Evolutionary conservation across 1,284 basidiomycete genomes (phyloP), one percentile per base, ranked within the genome.

Genomic region (Trichosporon sp.): DNA sequence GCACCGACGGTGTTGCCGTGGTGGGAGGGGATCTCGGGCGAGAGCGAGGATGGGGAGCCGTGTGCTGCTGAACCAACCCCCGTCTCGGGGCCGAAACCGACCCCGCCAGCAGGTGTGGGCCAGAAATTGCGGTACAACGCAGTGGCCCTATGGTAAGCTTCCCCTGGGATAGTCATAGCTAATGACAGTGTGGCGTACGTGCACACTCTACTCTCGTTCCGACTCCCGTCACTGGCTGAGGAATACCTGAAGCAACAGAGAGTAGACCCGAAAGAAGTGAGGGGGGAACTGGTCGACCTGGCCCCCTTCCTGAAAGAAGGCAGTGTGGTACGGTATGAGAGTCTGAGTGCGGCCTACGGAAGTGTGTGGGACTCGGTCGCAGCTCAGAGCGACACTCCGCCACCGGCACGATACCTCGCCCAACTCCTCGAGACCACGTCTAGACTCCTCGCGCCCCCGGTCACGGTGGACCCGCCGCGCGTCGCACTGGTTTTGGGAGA

Each of bases 41-140:
- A 67, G 59, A 37, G 32, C 1, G 59, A 32, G 11, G 65, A 54
- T 10, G 74, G 56, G 21, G 70, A 40, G 71, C 71, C 12, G 4
- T 73, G 73, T 7, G 76, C 76, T 0, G 31, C 66, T 1, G 37
- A 65, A 4, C 76, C 75, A 1, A 46, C 59, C 10, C 35, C 69
- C 21, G 16, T 77, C n/a, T 64, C 63, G 2, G 43, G 56, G 0
- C 68, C 68, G 11, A 56, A 74, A 7, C 5, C 73, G 12, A 48
- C 6, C 0, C 76, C 77, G 1, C 75, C 78, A 0, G 48, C 71
- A 1, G 78, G 75, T 3, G 72, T 77, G 2, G 82, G 77, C 4
- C 31, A 68, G 11, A 82, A 80, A 67, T 74, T 84, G 21, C 74
- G 75, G 0, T 83, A 81, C 75, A 84, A 84, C 68, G 72, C 78